Conservation (phyloP, 768 basidiomycete genomes). For the Boletus fagicola region DNA sequence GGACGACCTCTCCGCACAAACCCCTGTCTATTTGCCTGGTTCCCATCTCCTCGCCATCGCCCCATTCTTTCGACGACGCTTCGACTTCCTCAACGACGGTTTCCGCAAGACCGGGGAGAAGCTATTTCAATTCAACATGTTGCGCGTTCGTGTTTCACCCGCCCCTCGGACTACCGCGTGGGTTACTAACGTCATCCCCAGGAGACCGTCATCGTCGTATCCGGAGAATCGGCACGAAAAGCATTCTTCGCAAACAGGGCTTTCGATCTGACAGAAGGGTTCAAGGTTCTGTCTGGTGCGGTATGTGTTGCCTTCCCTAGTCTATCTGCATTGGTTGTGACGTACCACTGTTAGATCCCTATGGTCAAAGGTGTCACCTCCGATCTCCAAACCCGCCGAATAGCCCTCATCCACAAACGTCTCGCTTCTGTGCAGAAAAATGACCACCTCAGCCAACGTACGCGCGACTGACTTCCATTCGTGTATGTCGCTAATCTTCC, state of each 20-base stretch:
- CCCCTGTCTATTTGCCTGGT: conserved; percentile 58
- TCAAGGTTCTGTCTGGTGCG: conserved; percentile 75
- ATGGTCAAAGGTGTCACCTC: conserved; percentile 75
- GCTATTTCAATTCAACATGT: conserved; percentile 67
- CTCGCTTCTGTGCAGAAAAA: conserved; percentile 62
- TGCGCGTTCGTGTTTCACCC: conserved; percentile 48
- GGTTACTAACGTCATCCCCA: conserved; percentile 32
- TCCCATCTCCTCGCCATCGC: conserved; percentile 54
- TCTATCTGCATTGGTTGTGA: conserved; percentile 18
- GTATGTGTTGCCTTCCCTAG: conserved; percentile 41
- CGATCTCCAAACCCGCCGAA: conserved; percentile 58
- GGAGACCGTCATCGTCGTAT: conserved; percentile 75
- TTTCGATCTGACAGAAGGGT: conserved; percentile 76
- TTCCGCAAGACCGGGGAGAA: conserved; percentile 65
- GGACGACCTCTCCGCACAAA: conserved; percentile 40
- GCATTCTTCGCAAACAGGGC: conserved; percentile 69
- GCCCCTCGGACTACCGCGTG: conserved; percentile 13
- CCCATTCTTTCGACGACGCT: conserved; percentile 67
- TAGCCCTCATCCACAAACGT: conserved; percentile 70
- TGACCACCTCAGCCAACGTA: conserved; percentile 58
- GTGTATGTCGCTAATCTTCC: conserved; percentile 10
- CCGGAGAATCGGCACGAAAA: conserved; percentile 66
- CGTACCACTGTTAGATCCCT: conserved; percentile 52
- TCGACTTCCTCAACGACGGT: conserved; percentile 72
- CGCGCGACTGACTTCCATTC: conserved; percentile 26